phyloP scores from a whole-genome alignment of 495 filamentous ascomycete species.

The Xylona heveae region DNA sequence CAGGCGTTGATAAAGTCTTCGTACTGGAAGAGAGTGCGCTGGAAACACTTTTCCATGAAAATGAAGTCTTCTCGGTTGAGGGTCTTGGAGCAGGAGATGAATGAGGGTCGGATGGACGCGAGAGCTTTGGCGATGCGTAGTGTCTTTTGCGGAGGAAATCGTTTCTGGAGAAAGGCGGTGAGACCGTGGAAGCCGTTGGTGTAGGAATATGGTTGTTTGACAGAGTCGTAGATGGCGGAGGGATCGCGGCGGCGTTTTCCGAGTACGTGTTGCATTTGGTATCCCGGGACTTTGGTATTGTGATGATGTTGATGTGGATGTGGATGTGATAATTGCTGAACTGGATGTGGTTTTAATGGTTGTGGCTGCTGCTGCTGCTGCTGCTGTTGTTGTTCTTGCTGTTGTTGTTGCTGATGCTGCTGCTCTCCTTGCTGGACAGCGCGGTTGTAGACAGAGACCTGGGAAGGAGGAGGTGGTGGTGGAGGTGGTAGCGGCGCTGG shows the following conservation, averaged over 20 bases:
- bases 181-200: constrained; percentile 76
- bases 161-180: constrained; percentile 55
- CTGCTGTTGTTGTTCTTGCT: constrained; percentile 11
- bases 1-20: constrained; percentile 76
- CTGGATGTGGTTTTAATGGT: constrained; percentile 20
- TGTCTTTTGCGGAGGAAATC: constrained; percentile 47
- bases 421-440: constrained; percentile 7
- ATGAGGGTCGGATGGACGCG: constrained; percentile 73
- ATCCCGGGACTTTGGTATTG: constrained; percentile 20
- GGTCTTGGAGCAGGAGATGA: constrained; percentile 70
- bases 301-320: constrained; percentile 20
- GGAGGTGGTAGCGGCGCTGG: no score
- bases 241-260: constrained; percentile 45
- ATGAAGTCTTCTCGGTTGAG: constrained; percentile 72
- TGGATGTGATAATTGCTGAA: constrained; percentile 27
- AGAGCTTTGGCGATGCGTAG: constrained; percentile 69
- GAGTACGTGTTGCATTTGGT: constrained; percentile 18
- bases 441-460: constrained; percentile 11
- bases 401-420: constrained; percentile 10
- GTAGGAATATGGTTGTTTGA: constrained; percentile 80
- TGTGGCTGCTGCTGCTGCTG: constrained; percentile 9
- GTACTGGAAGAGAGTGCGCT: constrained; percentile 78
- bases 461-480: constrained; percentile 14
- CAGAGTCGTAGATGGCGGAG: constrained; percentile 66
- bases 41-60: constrained; percentile 94